Percentiles rank a stretch among this genome's conserved stretches.
Evolutionary conservation across 306 rosid genomes (phyloP).

Genomic region (Begonia loranthoides): DNA sequence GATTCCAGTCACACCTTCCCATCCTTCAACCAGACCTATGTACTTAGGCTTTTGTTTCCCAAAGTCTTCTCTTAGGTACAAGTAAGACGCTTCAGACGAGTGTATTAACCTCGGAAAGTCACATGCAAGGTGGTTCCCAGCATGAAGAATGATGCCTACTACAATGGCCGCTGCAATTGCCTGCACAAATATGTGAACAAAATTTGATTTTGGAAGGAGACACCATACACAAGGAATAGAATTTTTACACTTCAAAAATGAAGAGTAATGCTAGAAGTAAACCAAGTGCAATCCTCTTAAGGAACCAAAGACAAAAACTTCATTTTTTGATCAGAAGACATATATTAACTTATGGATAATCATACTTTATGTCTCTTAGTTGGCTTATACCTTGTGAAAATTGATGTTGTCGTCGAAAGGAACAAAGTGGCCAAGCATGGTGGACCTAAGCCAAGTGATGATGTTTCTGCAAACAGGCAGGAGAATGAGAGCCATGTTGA

Average conservation of each 20-base stretch:
- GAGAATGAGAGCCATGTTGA: constrained; percentile 92
- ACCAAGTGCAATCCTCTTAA: no score
- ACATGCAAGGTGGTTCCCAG: constrained; percentile 85
- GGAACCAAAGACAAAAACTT: no score
- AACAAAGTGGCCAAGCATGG: constrained; percentile 41
- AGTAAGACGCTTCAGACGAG: constrained; percentile 20
- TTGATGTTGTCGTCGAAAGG: constrained; percentile 99
- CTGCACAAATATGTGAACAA: constrained; percentile 20
- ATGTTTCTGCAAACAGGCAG: constrained; percentile 90
- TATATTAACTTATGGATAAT: constrained; percentile 9
- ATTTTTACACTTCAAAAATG: no score
- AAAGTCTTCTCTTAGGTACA: constrained; percentile 31
- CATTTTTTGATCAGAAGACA: no score
- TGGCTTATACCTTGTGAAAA: constrained; percentile 74
- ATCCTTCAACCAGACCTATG: constrained; percentile 37
- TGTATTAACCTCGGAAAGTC: constrained; percentile 66
- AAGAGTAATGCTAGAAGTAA: no score
- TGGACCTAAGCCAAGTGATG: constrained; percentile 89
- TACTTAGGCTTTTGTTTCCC: constrained; percentile 56
- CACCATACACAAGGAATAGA: no score
- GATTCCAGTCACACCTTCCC: constrained; percentile 83
- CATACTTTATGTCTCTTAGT: neutral
- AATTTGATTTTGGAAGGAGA: neutral
- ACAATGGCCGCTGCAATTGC: constrained; percentile 82
- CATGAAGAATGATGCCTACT: constrained; percentile 78